phyloP scores from a whole-genome alignment of 2,329 filamentous ascomycete species.

The Tricladium varicosporioides region DNA sequence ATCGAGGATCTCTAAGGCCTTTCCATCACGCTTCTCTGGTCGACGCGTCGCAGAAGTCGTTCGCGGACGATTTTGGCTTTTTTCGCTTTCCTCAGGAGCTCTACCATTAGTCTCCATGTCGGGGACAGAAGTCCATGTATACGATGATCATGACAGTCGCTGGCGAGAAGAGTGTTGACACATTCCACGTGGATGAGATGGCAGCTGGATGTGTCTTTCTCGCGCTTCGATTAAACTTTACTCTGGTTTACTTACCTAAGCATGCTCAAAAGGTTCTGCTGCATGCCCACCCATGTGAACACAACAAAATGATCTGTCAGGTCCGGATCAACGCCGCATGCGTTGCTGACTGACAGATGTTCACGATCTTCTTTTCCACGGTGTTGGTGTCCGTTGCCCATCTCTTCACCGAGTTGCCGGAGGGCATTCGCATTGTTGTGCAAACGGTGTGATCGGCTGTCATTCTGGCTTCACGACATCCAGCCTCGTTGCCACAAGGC shows the following conservation, averaged over 20 bases:
- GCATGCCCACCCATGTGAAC: constrained; percentile 13
- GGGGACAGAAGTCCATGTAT: constrained; percentile 25
- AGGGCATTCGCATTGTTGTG: background rate
- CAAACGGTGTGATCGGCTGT: background rate
- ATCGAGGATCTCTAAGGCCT: constrained; percentile 49
- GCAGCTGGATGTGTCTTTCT: background rate
- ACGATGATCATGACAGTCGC: constrained; percentile 23
- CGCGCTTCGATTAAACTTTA: constrained; percentile 3
- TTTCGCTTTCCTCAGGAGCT: constrained; percentile 18
- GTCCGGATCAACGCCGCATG: constrained; percentile 13
- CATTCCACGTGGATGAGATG: background rate
- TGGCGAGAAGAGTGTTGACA: background rate
- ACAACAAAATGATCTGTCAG: constrained; percentile 21
- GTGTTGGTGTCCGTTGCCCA: background rate
- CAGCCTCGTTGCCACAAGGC: constrained; percentile 4
- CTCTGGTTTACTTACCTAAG: background rate
- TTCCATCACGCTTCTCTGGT: constrained; percentile 22
- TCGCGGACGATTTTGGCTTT: constrained; percentile 6
- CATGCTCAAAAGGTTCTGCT: constrained; percentile 9
- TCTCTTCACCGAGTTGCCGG: background rate
- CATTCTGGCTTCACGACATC: background rate
- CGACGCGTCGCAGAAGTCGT: constrained; percentile 9
- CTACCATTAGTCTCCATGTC: constrained; percentile 31
- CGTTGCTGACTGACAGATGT: constrained; percentile 6
- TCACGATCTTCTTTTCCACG: constrained; percentile 2